These are phyloP conservation scores for Trichoderma gracile DNA, from an alignment of 2,329 filamentous ascomycete genomes.

Conservation along the genomic window DNA sequence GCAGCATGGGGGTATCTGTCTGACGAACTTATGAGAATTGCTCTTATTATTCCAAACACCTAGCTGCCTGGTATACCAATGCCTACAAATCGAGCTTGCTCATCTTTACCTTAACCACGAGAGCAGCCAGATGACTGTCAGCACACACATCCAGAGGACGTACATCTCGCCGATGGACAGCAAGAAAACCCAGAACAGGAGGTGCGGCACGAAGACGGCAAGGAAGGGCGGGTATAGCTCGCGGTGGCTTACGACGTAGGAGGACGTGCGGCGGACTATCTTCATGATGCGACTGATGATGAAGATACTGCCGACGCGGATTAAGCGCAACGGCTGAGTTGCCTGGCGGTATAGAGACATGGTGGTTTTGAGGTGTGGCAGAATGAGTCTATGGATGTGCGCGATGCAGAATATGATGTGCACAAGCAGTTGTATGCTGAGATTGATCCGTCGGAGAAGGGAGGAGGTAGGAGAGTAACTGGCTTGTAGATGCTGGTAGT, in stretches of 20 bases:
- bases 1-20: not conserved
- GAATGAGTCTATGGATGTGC: not conserved
- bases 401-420: not conserved
- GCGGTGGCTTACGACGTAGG: not conserved
- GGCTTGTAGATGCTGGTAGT: not conserved
- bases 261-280: not conserved
- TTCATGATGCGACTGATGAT: not conserved
- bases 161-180: constrained; percentile 7
- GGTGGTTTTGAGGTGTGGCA: not conserved
- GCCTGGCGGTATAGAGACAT: not conserved
- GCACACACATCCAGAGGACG: not conserved
- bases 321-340: not conserved
- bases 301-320: not conserved
- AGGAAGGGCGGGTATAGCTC: not conserved
- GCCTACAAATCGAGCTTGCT: not conserved
- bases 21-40: not conserved
- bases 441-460: not conserved
- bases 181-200: not conserved
- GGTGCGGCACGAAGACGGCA: constrained; percentile 1
- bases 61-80: not conserved
- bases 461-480: not conserved
- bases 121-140: not conserved
- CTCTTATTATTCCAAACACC: not conserved
- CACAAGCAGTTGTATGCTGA: not conserved
- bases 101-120: not conserved